A percentile compares a stretch with the other conserved stretches of the same genome.
Conservation (phyloP, 768 basidiomycete species). For the Suillus lakei region DNA sequence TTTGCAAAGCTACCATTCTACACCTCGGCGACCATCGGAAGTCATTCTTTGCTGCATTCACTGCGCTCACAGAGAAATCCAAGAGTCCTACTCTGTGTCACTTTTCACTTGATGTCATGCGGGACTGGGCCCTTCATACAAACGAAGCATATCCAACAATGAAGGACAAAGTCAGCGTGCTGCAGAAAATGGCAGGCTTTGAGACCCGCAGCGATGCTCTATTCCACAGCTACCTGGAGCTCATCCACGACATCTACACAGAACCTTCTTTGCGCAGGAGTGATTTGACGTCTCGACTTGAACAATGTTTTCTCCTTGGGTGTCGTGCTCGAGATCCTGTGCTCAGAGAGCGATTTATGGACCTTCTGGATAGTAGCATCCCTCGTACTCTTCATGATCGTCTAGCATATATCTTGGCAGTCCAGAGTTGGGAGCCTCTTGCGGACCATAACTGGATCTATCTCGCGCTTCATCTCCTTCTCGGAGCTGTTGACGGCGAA, state of each 20-base stretch:
- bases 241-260: conserved; percentile 95
- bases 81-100: conserved; percentile 78
- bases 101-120: conserved; percentile 83
- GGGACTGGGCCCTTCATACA: conserved; percentile 88
- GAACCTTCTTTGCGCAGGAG: conserved; percentile 85
- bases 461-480: conserved; percentile 85
- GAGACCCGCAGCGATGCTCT: conserved; percentile 81
- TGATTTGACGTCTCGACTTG: conserved; percentile 91
- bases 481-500: conserved; percentile 69
- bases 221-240: conserved; percentile 81
- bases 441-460: conserved; percentile 95
- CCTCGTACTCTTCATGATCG: conserved; percentile 83
- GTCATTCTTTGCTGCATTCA: conserved; percentile 76
- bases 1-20: conserved; percentile 80
- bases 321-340: conserved; percentile 81
- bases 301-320: conserved; percentile 91
- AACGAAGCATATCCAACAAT: conserved; percentile 88
- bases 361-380: conserved; percentile 87
- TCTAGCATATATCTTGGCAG: conserved; percentile 86
- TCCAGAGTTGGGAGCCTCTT: conserved; percentile 94
- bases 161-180: conserved; percentile 92
- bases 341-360: conserved; percentile 85
- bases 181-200: conserved; percentile 87
- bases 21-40: conserved; percentile 87
- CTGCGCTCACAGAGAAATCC: conserved; percentile 88